phyloP scores from a whole-genome alignment of 169 alveolate genomes.

The Plasmodium knowlesi region DNA sequence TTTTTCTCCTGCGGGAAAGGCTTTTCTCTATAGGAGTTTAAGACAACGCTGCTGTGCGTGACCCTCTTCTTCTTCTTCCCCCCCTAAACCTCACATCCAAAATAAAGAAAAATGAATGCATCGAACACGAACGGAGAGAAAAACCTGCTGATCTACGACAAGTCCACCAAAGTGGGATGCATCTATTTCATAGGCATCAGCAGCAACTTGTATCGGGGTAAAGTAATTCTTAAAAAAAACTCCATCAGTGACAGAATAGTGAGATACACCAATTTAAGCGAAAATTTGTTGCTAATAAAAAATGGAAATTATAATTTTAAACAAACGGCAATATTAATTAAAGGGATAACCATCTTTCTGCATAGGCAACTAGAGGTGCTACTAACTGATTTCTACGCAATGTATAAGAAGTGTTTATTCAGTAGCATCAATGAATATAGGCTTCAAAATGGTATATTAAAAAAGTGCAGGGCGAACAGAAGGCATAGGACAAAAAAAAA shows the following conservation, averaged over 20 bases:
- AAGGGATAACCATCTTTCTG: slow-evolving; percentile 69
- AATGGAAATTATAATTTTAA: slow-evolving; percentile 66
- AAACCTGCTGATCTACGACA: slow-evolving; percentile 55
- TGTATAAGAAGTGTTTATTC: slow-evolving; percentile 59
- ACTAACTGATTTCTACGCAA: slow-evolving; percentile 57
- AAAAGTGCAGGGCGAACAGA: slow-evolving; percentile 30
- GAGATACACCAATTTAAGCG: slow-evolving; percentile 67
- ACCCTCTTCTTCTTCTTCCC: no score
- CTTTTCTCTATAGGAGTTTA: not conserved
- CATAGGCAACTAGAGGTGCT: slow-evolving; percentile 69
- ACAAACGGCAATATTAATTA: slow-evolving; percentile 72
- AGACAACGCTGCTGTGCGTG: not conserved
- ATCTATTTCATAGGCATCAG: slow-evolving; percentile 68
- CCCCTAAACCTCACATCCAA: not conserved
- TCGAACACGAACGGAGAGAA: slow-evolving; percentile 22
- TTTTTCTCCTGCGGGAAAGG: not conserved
- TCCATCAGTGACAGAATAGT: slow-evolving; percentile 50
- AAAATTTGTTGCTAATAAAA: slow-evolving; percentile 48
- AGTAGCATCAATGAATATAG: slow-evolving; percentile 17
- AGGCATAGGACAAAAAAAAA: slow-evolving; percentile 31
- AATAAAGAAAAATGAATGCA: slow-evolving; percentile 13
- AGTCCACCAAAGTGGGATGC: slow-evolving; percentile 68
- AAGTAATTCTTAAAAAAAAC: slow-evolving; percentile 66
- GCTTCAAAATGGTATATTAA: slow-evolving; percentile 6
- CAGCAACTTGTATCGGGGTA: slow-evolving; percentile 59